Evolutionary conservation across 768 basidiomycete species (phyloP), one percentile per base, ranked within the genome.

Genomic region (Neoboletus subvelutipes): DNA sequence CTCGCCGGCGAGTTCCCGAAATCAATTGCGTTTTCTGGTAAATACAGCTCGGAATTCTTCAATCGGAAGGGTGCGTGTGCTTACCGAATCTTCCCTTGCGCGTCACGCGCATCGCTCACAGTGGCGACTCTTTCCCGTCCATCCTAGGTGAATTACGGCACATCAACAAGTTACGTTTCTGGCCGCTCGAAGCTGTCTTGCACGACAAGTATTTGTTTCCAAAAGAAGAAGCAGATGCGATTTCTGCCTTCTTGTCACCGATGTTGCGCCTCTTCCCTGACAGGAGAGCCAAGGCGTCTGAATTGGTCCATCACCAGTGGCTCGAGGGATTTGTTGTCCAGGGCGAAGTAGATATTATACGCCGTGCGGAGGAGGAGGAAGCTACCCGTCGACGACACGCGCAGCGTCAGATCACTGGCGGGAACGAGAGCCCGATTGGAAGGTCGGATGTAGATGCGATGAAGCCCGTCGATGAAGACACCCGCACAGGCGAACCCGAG

Each of bases 191-290:
- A 0, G 73, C 84, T 11, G 92, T 94, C 22, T 73, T 94, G 55
- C 86, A 90, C 66, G 95, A 99, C 79, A 98, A 99, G 76, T 98
- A 98, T 75, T 83, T 97, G 54, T 93, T 99, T 68, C 86, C 92
- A 1, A 81, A 83, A 49, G 74, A 80, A 5, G 94, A 95, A 50
- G 92, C 96, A 1, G 89, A 91, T 42, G 77, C 83, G 39, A 86
- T 98, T 58, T 81, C 87, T 3, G 80, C 83, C 1, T 95, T 97
- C 80, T 77, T 96, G 15, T 79, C 78, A 13, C 94, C 94, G 4
- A 97, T 98, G 96, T 79, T 99, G 10, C 80, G 90, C 29, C 82
- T 97, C 20, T 85, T 89, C 65, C 90, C 95, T 0, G 94, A 95
- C 59, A 87, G 90, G 63, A 84, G 96, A 28, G 94, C 94, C 0